Percentiles rank a stretch among this genome's conserved stretches.
These are phyloP conservation scores for Mercurialis annua DNA, from an alignment of 345 rosid species.

Conservation along the genomic window DNA sequence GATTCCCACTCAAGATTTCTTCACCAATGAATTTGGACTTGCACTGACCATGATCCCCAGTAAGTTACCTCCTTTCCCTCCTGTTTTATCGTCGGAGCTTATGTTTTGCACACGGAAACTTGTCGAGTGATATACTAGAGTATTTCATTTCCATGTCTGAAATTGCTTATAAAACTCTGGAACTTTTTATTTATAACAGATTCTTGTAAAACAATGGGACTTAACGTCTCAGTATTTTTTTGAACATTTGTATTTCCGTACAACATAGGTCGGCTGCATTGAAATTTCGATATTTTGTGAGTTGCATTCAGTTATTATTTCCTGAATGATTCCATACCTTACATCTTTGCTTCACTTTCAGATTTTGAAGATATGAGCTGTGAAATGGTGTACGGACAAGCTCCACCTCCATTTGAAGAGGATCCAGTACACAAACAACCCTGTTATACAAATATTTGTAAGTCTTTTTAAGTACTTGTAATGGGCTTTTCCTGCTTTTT, in stretches of 20 bases:
- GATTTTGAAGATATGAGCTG: slow-evolving; percentile 98
- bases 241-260: too few relatives aligned
- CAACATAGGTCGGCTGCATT: too few relatives aligned
- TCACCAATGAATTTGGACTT: slow-evolving; percentile 94
- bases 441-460: slow-evolving; percentile 56
- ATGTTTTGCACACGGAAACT: too few relatives aligned
- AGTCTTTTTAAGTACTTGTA: slow-evolving; percentile 19
- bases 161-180: too few relatives aligned
- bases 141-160: too few relatives aligned
- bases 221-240: too few relatives aligned
- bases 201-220: too few relatives aligned
- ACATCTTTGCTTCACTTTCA: slow-evolving; percentile 20
- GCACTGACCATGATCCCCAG: slow-evolving; percentile 93
- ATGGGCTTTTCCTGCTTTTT: slow-evolving; percentile 10
- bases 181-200: too few relatives aligned
- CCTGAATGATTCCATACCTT: neutral
- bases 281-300: neutral
- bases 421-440: slow-evolving; percentile 67
- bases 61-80: slow-evolving; percentile 25
- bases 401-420: slow-evolving; percentile 70
- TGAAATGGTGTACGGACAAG: slow-evolving; percentile 91
- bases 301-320: neutral
- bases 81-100: too few relatives aligned
- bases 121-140: too few relatives aligned
- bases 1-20: slow-evolving; percentile 96